Evolutionary conservation across 2,329 filamentous ascomycete genomes (phyloP).

Genomic region (Aspergillus unguis): DNA sequence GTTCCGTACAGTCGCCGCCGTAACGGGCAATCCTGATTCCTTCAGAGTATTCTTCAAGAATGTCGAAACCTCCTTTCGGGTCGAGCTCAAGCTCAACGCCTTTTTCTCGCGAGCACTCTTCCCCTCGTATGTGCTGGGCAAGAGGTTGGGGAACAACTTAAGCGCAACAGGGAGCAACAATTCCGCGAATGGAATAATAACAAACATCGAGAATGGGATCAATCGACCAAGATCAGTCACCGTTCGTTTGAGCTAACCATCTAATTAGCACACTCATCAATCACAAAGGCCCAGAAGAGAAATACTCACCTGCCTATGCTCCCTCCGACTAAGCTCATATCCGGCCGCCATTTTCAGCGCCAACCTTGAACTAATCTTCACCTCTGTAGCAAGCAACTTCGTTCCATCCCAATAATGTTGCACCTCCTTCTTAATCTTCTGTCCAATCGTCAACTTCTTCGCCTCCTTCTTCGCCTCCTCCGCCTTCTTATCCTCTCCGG

Average conservation of each 20-base stretch:
- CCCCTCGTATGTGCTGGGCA: constrained; percentile 94
- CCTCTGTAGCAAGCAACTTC: constrained; percentile 86
- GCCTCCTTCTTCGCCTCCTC: constrained; percentile 64
- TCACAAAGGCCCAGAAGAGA: background rate
- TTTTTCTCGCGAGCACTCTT: constrained; percentile 89
- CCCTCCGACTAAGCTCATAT: constrained; percentile 91
- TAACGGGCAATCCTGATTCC: constrained; percentile 90
- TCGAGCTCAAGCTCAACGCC: constrained; percentile 73
- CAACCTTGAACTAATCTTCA: constrained; percentile 85
- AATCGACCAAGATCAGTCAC: constrained; percentile 89
- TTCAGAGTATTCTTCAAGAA: constrained; percentile 86
- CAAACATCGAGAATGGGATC: constrained; percentile 93
- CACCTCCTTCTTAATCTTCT: constrained; percentile 92
- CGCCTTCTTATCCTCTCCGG: constrained; percentile 53
- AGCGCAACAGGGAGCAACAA: constrained; percentile 85
- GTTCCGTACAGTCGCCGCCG: constrained; percentile 75
- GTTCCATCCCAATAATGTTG: constrained; percentile 98
- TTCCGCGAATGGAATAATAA: constrained; percentile 95
- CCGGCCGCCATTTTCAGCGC: constrained; percentile 97
- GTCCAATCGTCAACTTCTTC: constrained; percentile 82
- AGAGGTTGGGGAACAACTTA: constrained; percentile 92
- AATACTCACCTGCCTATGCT: constrained; percentile 69
- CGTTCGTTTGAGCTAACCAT: constrained; percentile 69
- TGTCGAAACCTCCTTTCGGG: constrained; percentile 86
- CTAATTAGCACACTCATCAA: background rate